Percentiles rank a stretch among this genome's conserved stretches.
Conservation (phyloP, 177 flowering plant species). For the Tripterygium wilfordii region DNA sequence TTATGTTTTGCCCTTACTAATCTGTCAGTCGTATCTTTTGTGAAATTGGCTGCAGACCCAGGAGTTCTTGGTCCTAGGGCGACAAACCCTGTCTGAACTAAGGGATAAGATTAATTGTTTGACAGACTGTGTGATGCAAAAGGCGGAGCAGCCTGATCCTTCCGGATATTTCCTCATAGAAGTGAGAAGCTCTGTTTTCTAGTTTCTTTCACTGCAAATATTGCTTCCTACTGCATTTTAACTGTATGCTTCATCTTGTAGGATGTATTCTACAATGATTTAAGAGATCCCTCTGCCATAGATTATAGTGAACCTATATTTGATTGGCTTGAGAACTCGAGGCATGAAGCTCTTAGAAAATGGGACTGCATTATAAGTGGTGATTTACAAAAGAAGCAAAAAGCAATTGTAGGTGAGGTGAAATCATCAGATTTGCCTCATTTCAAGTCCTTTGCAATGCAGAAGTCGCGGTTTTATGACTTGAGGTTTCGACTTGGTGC, state of each 20-base stretch:
- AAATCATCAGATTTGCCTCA: slow-evolving; percentile 37
- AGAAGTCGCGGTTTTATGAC: slow-evolving; percentile 65
- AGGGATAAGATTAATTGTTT: slow-evolving; percentile 74
- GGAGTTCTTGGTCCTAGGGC: slow-evolving; percentile 78
- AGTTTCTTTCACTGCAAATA: not conserved
- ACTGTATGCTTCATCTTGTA: slow-evolving; percentile 15
- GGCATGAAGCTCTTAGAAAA: slow-evolving; percentile 65
- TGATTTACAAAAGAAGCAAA: slow-evolving; percentile 45
- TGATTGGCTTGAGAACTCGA: slow-evolving; percentile 68
- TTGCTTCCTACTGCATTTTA: too few species aligned
- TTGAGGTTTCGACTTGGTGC: slow-evolving; percentile 78
- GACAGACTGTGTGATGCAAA: slow-evolving; percentile 72
- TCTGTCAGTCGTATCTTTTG: not conserved
- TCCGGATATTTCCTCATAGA: slow-evolving; percentile 95
- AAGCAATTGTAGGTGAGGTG: slow-evolving; percentile 33
- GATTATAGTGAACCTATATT: slow-evolving; percentile 79
- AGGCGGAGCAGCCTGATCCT: slow-evolving; percentile 63
- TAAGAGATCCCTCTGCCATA: slow-evolving; percentile 62
- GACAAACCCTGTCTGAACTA: slow-evolving; percentile 67
- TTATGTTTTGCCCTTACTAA: not conserved
- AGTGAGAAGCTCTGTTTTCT: slow-evolving; percentile 28
- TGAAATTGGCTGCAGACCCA: slow-evolving; percentile 46
- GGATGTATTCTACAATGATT: slow-evolving; percentile 85
- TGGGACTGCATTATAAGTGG: slow-evolving; percentile 71
- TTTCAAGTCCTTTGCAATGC: slow-evolving; percentile 57